A percentile compares a stretch with the other conserved stretches of the same genome.
Conservation (phyloP, 2,329 filamentous ascomycete species). For the Ceratocystis cacaofunesta region DNA sequence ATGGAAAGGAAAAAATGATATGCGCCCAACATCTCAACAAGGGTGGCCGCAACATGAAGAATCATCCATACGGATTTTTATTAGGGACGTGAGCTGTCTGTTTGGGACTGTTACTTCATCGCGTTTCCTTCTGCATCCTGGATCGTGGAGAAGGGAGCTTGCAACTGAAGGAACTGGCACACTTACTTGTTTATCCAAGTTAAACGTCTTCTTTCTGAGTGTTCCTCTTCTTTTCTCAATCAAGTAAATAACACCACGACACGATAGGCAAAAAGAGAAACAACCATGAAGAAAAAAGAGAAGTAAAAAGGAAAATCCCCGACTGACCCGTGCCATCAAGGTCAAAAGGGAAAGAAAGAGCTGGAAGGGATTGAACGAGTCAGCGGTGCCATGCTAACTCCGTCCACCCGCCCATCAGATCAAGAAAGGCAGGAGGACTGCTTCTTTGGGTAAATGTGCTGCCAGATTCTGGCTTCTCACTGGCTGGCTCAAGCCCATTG, state of each 20-base stretch:
- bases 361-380: neutral
- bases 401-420: neutral
- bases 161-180: neutral
- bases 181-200: neutral
- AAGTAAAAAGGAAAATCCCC: neutral
- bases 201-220: neutral
- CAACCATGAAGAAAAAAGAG: neutral
- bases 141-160: no score
- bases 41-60: no score
- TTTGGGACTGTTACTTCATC: no score
- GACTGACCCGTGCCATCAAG: neutral
- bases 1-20: neutral
- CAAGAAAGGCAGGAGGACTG: conserved; percentile 1
- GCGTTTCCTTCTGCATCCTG: no score
- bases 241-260: neutral
- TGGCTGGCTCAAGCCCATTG: neutral
- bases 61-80: no score
- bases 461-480: neutral
- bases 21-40: no score
- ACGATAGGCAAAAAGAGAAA: neutral
- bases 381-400: neutral
- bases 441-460: neutral
- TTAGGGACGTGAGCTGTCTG: no score
- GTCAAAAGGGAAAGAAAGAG: neutral
- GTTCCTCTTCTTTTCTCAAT: conserved; percentile 1